These are phyloP conservation scores for Scedosporium aurantiacum DNA, from an alignment of 2,329 filamentous ascomycete species.

Conservation along the genomic window DNA sequence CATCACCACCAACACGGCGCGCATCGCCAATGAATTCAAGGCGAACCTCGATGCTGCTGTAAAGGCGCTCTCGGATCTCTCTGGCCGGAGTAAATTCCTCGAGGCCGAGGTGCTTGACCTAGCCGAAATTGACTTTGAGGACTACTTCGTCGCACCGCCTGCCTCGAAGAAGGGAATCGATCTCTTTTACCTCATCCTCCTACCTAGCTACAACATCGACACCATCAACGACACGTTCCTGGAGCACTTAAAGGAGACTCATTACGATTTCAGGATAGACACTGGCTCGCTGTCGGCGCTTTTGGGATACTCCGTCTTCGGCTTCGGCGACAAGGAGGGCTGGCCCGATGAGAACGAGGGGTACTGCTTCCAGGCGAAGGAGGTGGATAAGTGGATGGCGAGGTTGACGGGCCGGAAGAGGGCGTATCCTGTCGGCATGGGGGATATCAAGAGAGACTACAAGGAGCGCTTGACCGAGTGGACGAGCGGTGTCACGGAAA, in stretches of 20 bases:
- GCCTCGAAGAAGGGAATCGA: conserved; percentile 45
- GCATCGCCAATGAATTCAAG: conserved; percentile 54
- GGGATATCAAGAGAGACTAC: conserved; percentile 70
- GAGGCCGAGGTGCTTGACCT: conserved; percentile 63
- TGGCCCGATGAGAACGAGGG: conserved; percentile 88
- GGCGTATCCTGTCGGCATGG: conserved; percentile 80
- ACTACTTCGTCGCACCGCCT: conserved; percentile 75
- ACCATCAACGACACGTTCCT: conserved; percentile 82
- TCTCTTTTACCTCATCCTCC: conserved; percentile 71
- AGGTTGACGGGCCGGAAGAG: conserved; percentile 77
- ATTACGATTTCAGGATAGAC: conserved; percentile 94
- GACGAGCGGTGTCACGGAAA: conserved; percentile 61
- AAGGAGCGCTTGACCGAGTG: conserved; percentile 62
- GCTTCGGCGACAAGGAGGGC: conserved; percentile 79
- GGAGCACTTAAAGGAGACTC: conserved; percentile 79
- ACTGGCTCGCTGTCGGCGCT: conserved; percentile 68
- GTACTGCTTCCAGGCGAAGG: conserved; percentile 84
- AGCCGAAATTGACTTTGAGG: conserved; percentile 81
- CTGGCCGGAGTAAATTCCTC: conserved; percentile 25
- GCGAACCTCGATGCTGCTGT: conserved; percentile 42
- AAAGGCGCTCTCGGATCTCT: conserved; percentile 27
- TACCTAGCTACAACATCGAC: conserved; percentile 93
- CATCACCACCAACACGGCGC: conserved; percentile 72
- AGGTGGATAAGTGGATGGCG: conserved; percentile 95
- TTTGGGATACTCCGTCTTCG: conserved; percentile 86